phyloP scores from a whole-genome alignment of 139 green algal species.

The Haematococcus sp. region DNA sequence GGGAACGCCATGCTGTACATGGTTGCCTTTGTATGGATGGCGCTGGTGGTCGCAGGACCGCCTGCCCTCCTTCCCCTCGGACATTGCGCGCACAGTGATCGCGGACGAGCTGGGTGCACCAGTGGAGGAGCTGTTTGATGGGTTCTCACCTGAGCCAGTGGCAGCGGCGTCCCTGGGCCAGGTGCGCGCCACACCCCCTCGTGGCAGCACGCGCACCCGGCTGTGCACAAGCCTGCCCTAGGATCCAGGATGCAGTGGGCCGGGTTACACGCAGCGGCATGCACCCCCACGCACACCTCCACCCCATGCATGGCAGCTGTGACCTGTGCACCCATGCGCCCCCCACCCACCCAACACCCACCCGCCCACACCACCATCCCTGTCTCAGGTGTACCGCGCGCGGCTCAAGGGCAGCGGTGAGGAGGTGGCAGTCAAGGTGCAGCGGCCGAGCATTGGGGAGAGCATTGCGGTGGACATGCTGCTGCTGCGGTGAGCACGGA shows the following conservation, averaged over 20 bases:
- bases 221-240: too few species aligned
- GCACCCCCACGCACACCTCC: too few species aligned
- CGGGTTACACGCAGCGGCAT: too few species aligned
- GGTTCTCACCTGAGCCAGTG: conserved; percentile 71
- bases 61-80: conserved; percentile 64
- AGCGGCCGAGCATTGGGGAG: conserved; percentile 90
- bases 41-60: conserved; percentile 58
- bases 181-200: too few species aligned
- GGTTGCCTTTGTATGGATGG: background rate
- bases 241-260: too few species aligned
- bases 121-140: conserved; percentile 61
- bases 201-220: too few species aligned
- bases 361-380: too few species aligned
- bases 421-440: conserved; percentile 94
- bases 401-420: conserved; percentile 70
- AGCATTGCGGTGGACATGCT: conserved; percentile 92
- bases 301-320: too few species aligned
- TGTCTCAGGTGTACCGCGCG: conserved; percentile 79
- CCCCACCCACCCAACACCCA: too few species aligned
- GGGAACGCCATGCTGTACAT: too few species aligned
- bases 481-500: conserved; percentile 68
- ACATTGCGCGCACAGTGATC: conserved; percentile 69
- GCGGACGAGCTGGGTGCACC: conserved; percentile 81
- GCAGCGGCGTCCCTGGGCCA: conserved; percentile 87
- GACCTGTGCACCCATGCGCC: too few species aligned